Evolutionary conservation across 371 early-diverging fungal species (phyloP).

Genomic region (Apophysomyces elegans): DNA sequence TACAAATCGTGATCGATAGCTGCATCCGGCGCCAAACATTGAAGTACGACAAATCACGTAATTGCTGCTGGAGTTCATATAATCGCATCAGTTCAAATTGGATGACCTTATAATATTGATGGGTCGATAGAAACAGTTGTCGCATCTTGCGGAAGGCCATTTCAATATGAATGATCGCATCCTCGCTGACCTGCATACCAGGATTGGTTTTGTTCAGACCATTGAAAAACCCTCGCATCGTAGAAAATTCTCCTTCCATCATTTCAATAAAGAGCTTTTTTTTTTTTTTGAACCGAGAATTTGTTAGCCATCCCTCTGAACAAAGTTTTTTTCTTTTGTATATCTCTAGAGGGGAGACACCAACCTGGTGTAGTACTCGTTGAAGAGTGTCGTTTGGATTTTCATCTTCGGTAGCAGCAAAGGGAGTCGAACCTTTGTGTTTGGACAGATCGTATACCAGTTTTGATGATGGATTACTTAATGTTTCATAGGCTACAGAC

Average conservation of each 20-base stretch:
- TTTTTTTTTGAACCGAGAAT: too few relatives aligned
- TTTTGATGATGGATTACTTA: constrained; percentile 59
- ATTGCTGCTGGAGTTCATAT: constrained; percentile 63
- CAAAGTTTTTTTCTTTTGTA: not conserved
- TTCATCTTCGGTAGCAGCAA: not conserved
- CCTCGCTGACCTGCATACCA: constrained; percentile 65
- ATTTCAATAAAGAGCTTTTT: constrained; percentile 63
- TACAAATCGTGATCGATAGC: constrained; percentile 59
- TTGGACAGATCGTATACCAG: constrained; percentile 62
- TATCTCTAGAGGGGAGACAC: not conserved
- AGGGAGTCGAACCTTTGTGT: constrained; percentile 30
- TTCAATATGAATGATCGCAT: constrained; percentile 63
- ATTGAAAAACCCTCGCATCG: constrained; percentile 56
- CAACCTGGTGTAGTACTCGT: constrained; percentile 62
- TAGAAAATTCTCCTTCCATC: constrained; percentile 71
- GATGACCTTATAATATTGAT: constrained; percentile 63
- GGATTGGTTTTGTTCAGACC: constrained; percentile 55
- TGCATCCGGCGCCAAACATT: constrained; percentile 63
- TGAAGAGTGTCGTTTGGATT: constrained; percentile 52
- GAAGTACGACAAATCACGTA: constrained; percentile 61
- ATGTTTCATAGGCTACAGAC: constrained; percentile 65
- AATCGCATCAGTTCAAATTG: constrained; percentile 64
- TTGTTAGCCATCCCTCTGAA: too few relatives aligned
- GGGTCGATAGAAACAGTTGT: constrained; percentile 60
- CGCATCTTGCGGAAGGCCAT: constrained; percentile 61